Evolutionary conservation across 257 asterid species (phyloP).

Genomic region (Capsicum chinense): DNA sequence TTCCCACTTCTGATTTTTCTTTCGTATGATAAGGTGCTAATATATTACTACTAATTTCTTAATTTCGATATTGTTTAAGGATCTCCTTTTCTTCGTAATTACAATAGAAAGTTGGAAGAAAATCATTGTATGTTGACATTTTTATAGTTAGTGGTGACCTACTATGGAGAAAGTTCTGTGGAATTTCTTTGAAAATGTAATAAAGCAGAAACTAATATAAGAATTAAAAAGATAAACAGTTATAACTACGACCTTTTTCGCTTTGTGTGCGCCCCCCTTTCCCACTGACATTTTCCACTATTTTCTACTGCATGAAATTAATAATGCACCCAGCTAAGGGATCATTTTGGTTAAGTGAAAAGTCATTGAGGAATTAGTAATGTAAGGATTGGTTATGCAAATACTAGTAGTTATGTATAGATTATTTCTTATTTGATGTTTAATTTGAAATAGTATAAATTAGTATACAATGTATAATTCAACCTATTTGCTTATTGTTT

Average conservation of each 20-base stretch:
- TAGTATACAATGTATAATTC: too few species aligned
- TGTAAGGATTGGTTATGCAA: background rate
- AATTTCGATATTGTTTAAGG: background rate
- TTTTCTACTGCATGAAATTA: background rate
- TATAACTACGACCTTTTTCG: background rate
- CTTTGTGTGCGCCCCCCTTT: background rate
- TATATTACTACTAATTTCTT: background rate
- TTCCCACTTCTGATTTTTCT: slow-evolving; percentile 8
- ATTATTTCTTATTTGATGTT: too few species aligned
- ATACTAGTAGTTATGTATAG: too few species aligned
- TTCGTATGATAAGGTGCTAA: background rate
- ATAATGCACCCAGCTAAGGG: background rate
- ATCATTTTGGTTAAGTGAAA: too few species aligned
- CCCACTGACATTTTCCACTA: background rate
- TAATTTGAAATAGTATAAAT: too few species aligned
- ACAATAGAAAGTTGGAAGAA: background rate
- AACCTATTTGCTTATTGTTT: too few species aligned
- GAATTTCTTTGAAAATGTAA: background rate
- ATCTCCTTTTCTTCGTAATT: background rate
- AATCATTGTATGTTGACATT: slow-evolving; percentile 16
- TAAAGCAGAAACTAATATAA: slow-evolving; percentile 12
- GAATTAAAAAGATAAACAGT: background rate
- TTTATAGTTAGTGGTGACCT: background rate
- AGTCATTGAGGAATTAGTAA: background rate
- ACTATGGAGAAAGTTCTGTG: slow-evolving; percentile 4